Conservation (phyloP, 495 filamentous ascomycete species). For the Lentithecium fluviatile region DNA sequence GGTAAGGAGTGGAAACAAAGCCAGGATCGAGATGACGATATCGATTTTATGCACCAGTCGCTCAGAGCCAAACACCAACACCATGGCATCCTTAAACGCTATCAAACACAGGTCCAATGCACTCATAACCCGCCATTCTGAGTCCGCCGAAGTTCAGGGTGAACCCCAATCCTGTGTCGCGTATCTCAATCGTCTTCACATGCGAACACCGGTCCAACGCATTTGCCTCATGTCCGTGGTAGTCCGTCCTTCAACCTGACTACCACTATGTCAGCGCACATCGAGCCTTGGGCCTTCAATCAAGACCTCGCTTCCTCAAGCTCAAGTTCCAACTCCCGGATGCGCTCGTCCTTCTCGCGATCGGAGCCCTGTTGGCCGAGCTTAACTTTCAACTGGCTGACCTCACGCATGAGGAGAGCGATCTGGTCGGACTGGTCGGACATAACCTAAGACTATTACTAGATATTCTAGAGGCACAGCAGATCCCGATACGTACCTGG, state of each 20-base stretch:
- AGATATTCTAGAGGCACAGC: too few relatives aligned
- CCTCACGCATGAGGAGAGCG: conserved; percentile 60
- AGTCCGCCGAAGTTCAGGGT: background rate
- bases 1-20: background rate
- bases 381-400: conserved; percentile 68
- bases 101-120: background rate
- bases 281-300: conserved; percentile 13
- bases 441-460: conserved; percentile 49
- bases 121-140: background rate
- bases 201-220: background rate
- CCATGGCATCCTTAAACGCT: background rate
- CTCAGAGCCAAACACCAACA: background rate
- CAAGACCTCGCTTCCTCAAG: conserved; percentile 54
- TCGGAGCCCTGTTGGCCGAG: conserved; percentile 52
- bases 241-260: background rate
- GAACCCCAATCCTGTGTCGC: background rate
- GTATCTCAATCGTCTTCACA: too few relatives aligned
- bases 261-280: background rate
- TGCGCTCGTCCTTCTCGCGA: conserved; percentile 61
- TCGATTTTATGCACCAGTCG: background rate
- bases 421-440: conserved; percentile 63
- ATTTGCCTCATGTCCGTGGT: background rate
- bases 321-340: conserved; percentile 67
- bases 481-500: too few relatives aligned
- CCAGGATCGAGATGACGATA: background rate